Evolutionary conservation across 179 eudicot genomes (phyloP), one percentile per base, ranked within the genome.

Genomic region (Pouteria campechiana): DNA sequence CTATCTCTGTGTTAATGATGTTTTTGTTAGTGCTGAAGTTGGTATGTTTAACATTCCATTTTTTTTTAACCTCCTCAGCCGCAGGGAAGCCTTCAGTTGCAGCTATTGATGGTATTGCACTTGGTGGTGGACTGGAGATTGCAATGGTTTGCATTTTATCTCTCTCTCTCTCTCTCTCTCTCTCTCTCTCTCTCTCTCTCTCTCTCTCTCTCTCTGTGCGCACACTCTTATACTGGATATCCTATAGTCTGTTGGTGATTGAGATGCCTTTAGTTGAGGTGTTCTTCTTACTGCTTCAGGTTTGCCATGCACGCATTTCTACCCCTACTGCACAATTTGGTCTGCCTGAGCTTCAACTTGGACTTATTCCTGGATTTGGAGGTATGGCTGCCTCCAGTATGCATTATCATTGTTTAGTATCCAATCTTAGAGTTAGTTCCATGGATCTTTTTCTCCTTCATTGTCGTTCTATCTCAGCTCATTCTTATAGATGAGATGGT

Each of bases 131-230:
- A 18, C 46, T 87, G 58, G 97, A 88, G 65, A 85, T 88, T 57
- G 93, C 95, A 44, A 88, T 88, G 97, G 97, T 88, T 68, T 55
- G 76, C n/a, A n/a, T n/a, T n/a, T n/a, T n/a, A n/a, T n/a, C n/a
- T n/a, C n/a, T n/a, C n/a, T n/a, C n/a, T n/a, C n/a, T n/a, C n/a
- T n/a, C n/a, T n/a, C n/a, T n/a, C n/a, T n/a, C n/a, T n/a, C n/a
- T n/a, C n/a, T n/a, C n/a, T n/a, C n/a, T n/a, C n/a, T n/a, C 16
- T 10, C 5, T 24, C 7, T 18, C 42, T 4, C 20, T 21, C 28
- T 11, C 13, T 13, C 1, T 4, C 35, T 20, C 11, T 29, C 20
- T 29, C 1, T 13, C 4, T 16, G 21, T 16, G 3, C 7, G 29
- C 19, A 28, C 30, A 36, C 35, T 31, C 21, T 28, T 37, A 13